Base-by-base conservation (phyloP, 1,284 basidiomycete species). In the Inonotus hispidus region DNA sequence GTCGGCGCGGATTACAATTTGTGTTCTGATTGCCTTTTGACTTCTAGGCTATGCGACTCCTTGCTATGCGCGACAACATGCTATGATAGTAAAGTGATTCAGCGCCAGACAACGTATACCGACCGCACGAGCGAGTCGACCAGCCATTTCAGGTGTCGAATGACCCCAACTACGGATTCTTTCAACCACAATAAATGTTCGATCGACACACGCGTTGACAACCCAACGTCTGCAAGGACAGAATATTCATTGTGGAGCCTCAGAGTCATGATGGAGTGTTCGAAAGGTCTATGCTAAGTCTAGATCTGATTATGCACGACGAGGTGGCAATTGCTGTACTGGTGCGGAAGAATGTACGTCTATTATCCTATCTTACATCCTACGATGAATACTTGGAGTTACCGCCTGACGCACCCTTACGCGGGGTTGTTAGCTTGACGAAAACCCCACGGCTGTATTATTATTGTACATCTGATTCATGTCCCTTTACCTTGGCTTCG, bases 71-170 rank as follows among this genome's bases (percentile, higher is more conserved):
- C 8, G 32, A n/a, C n/a, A n/a, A n/a, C n/a, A n/a, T n/a, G n/a
- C n/a, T n/a, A n/a, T n/a, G n/a, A n/a, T n/a, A n/a, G n/a, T 76
- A 69, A 96, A 95, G 71, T 97, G 94, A 70, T 95, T 97, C 62
- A 98, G 75, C 25, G 90, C 77, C 11, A 98, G 78, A 60, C 77
- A 78, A 59, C 75, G 78, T 14, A 93, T 92, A 14, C 79, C 69
- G 50, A 94, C 83, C 2, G 72, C 73, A 67, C 79, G 82, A 0
- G 92, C 95, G 71, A 97, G 96, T 21, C 78, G 77, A 7, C 90
- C 95, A 16, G 93, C 95, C 83, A 95, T 92, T 66, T 91, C 88
- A 0, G 95, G 93, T 6, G 95, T 97, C 11, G 93, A 95, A 74
- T 98, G 95, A 0, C 95, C 95, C 68, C 92, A 84, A 85, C 69